Evolutionary conservation across 192 early-diverging fungal species (phyloP), one percentile per base, ranked within the genome.

Genomic region (Coemansia sp.): DNA sequence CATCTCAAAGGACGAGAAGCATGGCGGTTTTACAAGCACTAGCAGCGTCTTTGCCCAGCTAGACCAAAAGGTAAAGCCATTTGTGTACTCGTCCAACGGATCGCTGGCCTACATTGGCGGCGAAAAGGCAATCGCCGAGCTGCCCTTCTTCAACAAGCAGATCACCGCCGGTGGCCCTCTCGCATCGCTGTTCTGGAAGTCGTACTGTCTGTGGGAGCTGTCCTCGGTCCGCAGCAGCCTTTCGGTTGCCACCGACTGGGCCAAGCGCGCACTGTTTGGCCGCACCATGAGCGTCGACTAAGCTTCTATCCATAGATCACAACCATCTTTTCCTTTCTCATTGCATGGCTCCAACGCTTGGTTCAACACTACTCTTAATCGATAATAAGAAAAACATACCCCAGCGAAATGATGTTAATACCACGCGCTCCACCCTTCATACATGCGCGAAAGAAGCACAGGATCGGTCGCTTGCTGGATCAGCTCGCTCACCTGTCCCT

Each of bases 231-330:
- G 93, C 65, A 97, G 95, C 85, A 79, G 87, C 59, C 59, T 85
- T 56, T 84, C 92, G 58, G 95, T 97, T 25, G 84, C 88, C 30
- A 90, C 89, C 34, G 95, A 97, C 74, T 97, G 95, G 94, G 80
- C 76, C 50, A 95, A 94, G 81, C 90, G 90, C 72, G 88, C 82
- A 6, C 48, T 92, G 19, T 95, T 95, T 84, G 95, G 95, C 20
- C 87, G 93, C 53, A 91, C 94, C 60, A 93, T 97, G 57, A 85
- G 86, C 57, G 84, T 93, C 63, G 95, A 97, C 81, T 97, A 88
- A 44, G n/a, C n/a, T n/a, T n/a, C n/a, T n/a, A n/a, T n/a, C n/a
- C n/a, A n/a, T n/a, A n/a, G n/a, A n/a, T n/a, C n/a, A n/a, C n/a
- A n/a, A n/a, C n/a, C n/a, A n/a, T n/a, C n/a, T n/a, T n/a, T n/a